Percentiles rank a stretch among this genome's conserved stretches.
phyloP scores from a whole-genome alignment of 2,329 filamentous ascomycete species.

The Alternaria gansuensis region DNA sequence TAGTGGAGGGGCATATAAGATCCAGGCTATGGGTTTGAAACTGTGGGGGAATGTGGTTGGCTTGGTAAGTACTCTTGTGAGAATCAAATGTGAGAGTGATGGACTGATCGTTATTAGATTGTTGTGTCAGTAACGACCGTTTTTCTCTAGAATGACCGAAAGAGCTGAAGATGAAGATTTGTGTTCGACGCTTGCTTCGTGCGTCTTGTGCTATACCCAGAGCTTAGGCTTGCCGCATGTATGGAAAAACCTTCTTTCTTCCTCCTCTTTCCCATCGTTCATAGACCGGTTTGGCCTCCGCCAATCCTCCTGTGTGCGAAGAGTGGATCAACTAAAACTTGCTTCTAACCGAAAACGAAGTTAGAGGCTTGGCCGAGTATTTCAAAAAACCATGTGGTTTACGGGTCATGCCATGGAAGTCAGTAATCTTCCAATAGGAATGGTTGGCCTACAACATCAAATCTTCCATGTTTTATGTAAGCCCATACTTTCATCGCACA shows the following conservation, averaged over 20 bases:
- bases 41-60: neutral
- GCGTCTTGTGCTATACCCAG: neutral
- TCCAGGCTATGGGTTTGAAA: neutral
- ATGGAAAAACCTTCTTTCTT: neutral
- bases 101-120: neutral
- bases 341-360: no score
- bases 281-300: neutral
- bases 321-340: neutral
- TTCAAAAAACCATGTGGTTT: neutral
- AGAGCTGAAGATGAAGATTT: neutral
- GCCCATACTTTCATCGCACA: neutral
- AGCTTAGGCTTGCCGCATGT: neutral
- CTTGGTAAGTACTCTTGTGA: neutral
- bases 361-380: neutral
- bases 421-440: neutral
- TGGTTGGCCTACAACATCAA: neutral
- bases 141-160: neutral
- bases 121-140: neutral
- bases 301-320: neutral
- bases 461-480: neutral
- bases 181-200: neutral
- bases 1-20: neutral
- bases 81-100: neutral
- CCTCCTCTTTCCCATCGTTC: neutral
- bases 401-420: neutral